Percentiles rank a stretch among this genome's conserved stretches.
Conservation (phyloP, 1,284 basidiomycete species). For the Gastroboletus turbinatus region DNA sequence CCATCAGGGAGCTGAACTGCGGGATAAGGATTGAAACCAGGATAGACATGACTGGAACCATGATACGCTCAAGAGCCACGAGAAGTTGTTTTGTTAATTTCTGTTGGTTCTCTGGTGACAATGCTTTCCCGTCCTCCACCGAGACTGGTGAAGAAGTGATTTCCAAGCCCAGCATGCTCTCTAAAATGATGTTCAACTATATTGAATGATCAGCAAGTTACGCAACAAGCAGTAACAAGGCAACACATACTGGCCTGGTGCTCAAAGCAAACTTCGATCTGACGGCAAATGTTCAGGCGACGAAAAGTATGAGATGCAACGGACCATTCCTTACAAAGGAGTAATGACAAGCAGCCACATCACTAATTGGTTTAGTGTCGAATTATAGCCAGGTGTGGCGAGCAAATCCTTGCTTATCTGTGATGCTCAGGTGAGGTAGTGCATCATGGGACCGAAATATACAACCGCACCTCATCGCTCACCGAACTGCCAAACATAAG, state of each 20-base stretch:
- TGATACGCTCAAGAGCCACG: constrained; percentile 57
- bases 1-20: constrained; percentile 88
- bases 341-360: constrained; percentile 91
- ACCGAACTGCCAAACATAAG: constrained; percentile 87
- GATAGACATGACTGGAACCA: constrained; percentile 62
- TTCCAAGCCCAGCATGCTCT: constrained; percentile 71
- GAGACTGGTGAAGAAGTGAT: constrained; percentile 38
- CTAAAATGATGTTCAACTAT: constrained; percentile 78
- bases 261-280: constrained; percentile 88
- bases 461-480: constrained; percentile 73
- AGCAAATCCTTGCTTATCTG: constrained; percentile 88
- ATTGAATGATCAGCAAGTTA: constrained; percentile 5
- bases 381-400: constrained; percentile 73
- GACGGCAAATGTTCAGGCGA: constrained; percentile 8
- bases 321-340: constrained; percentile 55
- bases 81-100: constrained; percentile 43
- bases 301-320: not conserved
- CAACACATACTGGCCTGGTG: constrained; percentile 70
- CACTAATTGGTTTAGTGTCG: constrained; percentile 70
- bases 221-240: not conserved
- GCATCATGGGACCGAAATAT: not conserved
- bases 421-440: not conserved
- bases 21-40: constrained; percentile 78
- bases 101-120: constrained; percentile 9
- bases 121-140: constrained; percentile 36